phyloP scores from a whole-genome alignment of 2,329 filamentous ascomycete genomes.

The Talaromyces islandicus region DNA sequence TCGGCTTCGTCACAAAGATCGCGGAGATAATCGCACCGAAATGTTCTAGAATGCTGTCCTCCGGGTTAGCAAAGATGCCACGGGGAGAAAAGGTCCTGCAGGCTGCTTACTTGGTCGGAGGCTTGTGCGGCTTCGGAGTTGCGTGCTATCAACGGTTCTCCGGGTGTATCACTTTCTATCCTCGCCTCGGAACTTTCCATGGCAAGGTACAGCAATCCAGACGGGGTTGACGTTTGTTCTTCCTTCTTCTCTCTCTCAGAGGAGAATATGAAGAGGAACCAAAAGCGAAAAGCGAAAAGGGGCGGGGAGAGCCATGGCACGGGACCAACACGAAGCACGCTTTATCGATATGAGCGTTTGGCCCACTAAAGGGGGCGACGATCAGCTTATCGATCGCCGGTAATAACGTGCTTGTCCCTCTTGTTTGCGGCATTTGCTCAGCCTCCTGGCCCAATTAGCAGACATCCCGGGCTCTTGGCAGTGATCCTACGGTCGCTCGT shows the following conservation, averaged over 20 bases:
- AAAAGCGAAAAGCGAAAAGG: background rate
- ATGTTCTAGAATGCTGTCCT: background rate
- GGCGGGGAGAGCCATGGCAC: background rate
- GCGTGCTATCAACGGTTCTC: constrained; percentile 1
- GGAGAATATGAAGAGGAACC: background rate
- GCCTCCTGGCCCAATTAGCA: background rate
- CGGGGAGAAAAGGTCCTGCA: background rate
- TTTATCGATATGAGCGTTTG: background rate
- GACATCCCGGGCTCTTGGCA: background rate
- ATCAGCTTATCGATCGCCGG: background rate
- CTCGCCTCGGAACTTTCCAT: background rate
- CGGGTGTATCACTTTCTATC: background rate
- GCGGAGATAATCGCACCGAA: background rate
- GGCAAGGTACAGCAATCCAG: background rate
- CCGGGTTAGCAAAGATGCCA: background rate
- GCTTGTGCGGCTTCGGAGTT: background rate
- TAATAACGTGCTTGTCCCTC: background rate
- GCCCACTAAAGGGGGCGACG: background rate
- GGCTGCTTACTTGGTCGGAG: background rate
- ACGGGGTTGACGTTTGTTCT: background rate
- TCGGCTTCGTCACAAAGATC: background rate
- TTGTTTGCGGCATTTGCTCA: background rate
- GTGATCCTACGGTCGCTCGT: background rate
- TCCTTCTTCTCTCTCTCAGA: background rate
- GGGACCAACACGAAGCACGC: background rate